Evolutionary conservation across 495 filamentous ascomycete species (phyloP).

Genomic region (Tirmania nivea): DNA sequence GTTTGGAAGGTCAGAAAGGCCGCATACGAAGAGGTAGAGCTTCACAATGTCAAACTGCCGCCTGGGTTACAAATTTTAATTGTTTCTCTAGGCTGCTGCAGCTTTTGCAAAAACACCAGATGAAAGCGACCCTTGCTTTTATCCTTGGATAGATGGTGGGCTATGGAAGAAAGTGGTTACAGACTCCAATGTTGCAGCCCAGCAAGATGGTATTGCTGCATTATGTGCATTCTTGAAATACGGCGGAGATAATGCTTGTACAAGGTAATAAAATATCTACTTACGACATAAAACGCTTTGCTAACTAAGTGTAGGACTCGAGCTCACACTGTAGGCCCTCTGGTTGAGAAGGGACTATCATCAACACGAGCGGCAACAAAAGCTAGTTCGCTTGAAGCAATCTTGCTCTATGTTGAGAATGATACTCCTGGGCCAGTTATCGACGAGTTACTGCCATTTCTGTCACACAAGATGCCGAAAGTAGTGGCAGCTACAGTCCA

Average conservation of each 20-base stretch:
- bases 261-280: constrained; percentile 30
- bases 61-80: background rate
- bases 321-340: constrained; percentile 43
- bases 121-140: constrained; percentile 68
- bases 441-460: constrained; percentile 67
- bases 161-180: constrained; percentile 83
- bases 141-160: constrained; percentile 64
- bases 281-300: constrained; percentile 4
- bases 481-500: constrained; percentile 66
- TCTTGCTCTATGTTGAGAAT: constrained; percentile 74
- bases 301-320: constrained; percentile 36
- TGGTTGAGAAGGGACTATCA: constrained; percentile 81
- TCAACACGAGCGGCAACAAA: constrained; percentile 77
- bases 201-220: constrained; percentile 72
- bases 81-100: constrained; percentile 28
- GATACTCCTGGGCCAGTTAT: constrained; percentile 71
- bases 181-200: constrained; percentile 94
- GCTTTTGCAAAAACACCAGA: constrained; percentile 68
- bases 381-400: constrained; percentile 59
- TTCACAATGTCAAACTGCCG: background rate
- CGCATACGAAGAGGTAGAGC: constrained; percentile 65
- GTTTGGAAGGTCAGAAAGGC: constrained; percentile 94
- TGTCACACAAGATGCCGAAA: constrained; percentile 88
- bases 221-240: constrained; percentile 81
- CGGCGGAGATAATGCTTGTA: constrained; percentile 54